Percentiles rank a stretch among this genome's conserved stretches.
Evolutionary conservation across 2,329 filamentous ascomycete species (phyloP).

Genomic region (Apiospora pterosperma): DNA sequence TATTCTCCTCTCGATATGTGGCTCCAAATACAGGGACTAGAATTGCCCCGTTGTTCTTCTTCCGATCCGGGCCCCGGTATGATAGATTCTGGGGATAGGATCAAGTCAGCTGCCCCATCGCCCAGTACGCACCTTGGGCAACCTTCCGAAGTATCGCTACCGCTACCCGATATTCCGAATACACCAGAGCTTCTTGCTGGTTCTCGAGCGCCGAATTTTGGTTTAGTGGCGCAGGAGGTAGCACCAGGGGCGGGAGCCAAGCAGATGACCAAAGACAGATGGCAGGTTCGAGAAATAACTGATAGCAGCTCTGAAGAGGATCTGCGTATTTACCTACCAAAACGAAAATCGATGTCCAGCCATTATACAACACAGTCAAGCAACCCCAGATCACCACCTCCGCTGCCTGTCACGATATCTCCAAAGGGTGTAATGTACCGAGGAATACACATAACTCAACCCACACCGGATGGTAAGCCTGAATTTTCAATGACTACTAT

Average conservation of each 20-base stretch:
- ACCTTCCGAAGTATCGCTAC: no score
- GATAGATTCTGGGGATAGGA: neutral
- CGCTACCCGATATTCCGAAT: neutral
- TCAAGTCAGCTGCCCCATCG: neutral
- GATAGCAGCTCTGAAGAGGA: neutral
- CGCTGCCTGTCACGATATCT: neutral
- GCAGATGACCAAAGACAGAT: neutral
- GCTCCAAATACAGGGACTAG: slow-evolving; percentile 24
- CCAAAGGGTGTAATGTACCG: neutral
- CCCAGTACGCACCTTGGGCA: neutral
- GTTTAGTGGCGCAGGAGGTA: neutral
- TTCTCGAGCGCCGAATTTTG: no score
- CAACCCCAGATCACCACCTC: neutral
- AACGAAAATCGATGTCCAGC: neutral
- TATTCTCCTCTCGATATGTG: slow-evolving; percentile 26
- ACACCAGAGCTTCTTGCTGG: no score
- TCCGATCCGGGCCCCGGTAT: slow-evolving; percentile 17
- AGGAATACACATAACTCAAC: neutral
- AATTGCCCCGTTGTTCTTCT: slow-evolving; percentile 15
- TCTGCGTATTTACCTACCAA: neutral
- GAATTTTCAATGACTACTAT: neutral
- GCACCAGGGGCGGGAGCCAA: neutral
- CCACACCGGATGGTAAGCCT: neutral
- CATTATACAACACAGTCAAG: neutral
- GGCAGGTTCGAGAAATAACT: neutral